phyloP scores from a whole-genome alignment of 805 yeast genomes.

The Clavispora carvajalis region DNA sequence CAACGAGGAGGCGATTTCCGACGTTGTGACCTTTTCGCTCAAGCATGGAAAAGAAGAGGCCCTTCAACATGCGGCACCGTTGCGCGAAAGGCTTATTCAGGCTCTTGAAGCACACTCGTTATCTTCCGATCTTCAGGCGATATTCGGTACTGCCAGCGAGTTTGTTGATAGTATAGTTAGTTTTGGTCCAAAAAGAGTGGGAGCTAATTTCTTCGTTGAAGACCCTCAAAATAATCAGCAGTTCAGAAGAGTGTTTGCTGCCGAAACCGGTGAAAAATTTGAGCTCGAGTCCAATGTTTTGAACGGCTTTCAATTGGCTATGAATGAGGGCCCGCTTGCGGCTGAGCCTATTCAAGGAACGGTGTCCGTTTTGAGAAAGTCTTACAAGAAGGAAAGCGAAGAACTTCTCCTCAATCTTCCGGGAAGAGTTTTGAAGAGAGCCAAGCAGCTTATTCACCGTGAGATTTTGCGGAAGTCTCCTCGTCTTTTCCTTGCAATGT shows the following conservation, averaged over 20 bases:
- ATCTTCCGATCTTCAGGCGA: constrained; percentile 15
- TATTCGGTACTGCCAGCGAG: constrained; percentile 13
- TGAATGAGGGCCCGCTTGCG: constrained; percentile 80
- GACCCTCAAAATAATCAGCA: constrained; percentile 24
- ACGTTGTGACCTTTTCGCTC: constrained; percentile 18
- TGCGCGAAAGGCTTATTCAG: constrained; percentile 10
- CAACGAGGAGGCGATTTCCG: constrained; percentile 41
- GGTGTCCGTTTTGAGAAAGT: constrained; percentile 41
- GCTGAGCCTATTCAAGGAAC: constrained; percentile 86
- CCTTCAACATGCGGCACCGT: constrained; percentile 3
- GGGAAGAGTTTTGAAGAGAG: constrained; percentile 70
- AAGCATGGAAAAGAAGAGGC: constrained; percentile 16
- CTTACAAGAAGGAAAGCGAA: constrained; percentile 19
- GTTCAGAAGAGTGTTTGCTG: constrained; percentile 25
- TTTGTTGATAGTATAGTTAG: constrained; percentile 41
- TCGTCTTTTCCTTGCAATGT: constrained; percentile 86
- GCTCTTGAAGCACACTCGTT: constrained; percentile 7
- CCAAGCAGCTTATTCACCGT: constrained; percentile 68
- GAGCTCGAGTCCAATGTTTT: constrained; percentile 57
- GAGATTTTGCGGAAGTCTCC: constrained; percentile 81
- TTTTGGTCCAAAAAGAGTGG: constrained; percentile 74
- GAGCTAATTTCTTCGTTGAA: constrained; percentile 72
- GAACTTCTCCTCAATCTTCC: constrained; percentile 42
- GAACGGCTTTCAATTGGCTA: constrained; percentile 82
- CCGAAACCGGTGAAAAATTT: constrained; percentile 15